Percentiles rank a stretch among this genome's conserved stretches.
Conservation (phyloP, 1,284 basidiomycete species). For the Hypsizygus ulmarius region DNA sequence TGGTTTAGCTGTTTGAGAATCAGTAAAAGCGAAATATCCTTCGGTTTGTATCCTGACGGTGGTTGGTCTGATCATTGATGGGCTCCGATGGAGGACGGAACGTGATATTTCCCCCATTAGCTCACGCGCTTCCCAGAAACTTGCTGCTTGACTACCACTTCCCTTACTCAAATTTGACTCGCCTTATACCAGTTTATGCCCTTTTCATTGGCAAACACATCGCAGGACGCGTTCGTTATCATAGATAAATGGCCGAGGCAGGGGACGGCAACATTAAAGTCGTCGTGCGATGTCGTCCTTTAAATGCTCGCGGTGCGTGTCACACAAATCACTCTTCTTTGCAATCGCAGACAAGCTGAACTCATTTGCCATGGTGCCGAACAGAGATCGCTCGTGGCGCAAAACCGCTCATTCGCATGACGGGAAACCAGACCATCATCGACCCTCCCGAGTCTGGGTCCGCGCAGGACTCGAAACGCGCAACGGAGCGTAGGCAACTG, state of each 20-base stretch:
- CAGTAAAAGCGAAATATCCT: too few species aligned
- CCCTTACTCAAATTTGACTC: slow-evolving; percentile 9
- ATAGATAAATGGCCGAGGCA: slow-evolving; percentile 41
- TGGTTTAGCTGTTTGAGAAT: too few species aligned
- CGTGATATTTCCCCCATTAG: slow-evolving; percentile 10
- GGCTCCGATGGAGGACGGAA: neutral
- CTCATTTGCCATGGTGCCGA: slow-evolving; percentile 6
- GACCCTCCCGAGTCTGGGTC: slow-evolving; percentile 84
- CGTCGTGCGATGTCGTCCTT: slow-evolving; percentile 93
- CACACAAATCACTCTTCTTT: slow-evolving; percentile 7
- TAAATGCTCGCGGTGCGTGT: slow-evolving; percentile 84
- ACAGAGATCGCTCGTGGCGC: slow-evolving; percentile 89
- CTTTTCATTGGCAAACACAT: slow-evolving; percentile 8
- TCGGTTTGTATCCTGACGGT: too few species aligned
- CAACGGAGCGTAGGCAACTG: slow-evolving; percentile 86
- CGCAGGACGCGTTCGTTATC: neutral
- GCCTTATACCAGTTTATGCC: slow-evolving; percentile 8
- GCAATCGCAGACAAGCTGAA: slow-evolving; percentile 9
- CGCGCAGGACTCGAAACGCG: slow-evolving; percentile 68
- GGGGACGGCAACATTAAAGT: slow-evolving; percentile 90
- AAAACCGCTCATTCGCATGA: slow-evolving; percentile 90
- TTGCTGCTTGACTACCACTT: slow-evolving; percentile 18
- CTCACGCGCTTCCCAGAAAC: slow-evolving; percentile 2
- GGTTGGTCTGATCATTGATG: too few species aligned
- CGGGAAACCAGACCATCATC: slow-evolving; percentile 86